Conservation (phyloP, 2,329 filamentous ascomycete species). For the Amylocarpus encephaloides region DNA sequence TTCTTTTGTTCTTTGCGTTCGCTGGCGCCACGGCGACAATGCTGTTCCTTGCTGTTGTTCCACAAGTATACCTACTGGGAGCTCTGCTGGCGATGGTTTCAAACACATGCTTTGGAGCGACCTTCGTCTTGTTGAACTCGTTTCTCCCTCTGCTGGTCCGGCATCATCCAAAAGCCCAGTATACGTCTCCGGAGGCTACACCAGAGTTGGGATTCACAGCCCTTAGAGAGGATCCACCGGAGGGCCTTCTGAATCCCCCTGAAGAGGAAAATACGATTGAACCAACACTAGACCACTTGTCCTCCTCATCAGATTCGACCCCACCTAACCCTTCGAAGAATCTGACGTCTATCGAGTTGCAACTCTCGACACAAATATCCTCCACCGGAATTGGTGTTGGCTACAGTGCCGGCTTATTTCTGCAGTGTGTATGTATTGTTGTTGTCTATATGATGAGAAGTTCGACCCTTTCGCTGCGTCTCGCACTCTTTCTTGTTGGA, state of each 20-base stretch:
- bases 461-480: conserved; percentile 75
- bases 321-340: conserved; percentile 37
- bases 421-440: conserved; percentile 76
- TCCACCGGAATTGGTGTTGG: conserved; percentile 90
- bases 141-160: conserved; percentile 88
- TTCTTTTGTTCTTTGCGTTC: conserved; percentile 80
- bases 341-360: conserved; percentile 60
- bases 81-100: conserved; percentile 81
- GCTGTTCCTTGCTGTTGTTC: conserved; percentile 74
- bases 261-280: conserved; percentile 28
- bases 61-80: conserved; percentile 71
- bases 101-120: conserved; percentile 91
- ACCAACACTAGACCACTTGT: conserved; percentile 44
- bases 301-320: conserved; percentile 14
- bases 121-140: conserved; percentile 91
- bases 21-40: conserved; percentile 78
- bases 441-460: conserved; percentile 68
- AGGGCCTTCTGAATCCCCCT: conserved; percentile 9
- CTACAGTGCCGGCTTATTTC: conserved; percentile 76
- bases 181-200: conserved; percentile 20
- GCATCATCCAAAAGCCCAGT: conserved; percentile 53
- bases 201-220: conserved; percentile 22
- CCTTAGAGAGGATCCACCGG: conserved; percentile 16
- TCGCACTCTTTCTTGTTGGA: conserved; percentile 83
- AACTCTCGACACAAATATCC: conserved; percentile 83